Base-by-base conservation (phyloP, 1,284 basidiomycete genomes). In the Naganishia albida region DNA sequence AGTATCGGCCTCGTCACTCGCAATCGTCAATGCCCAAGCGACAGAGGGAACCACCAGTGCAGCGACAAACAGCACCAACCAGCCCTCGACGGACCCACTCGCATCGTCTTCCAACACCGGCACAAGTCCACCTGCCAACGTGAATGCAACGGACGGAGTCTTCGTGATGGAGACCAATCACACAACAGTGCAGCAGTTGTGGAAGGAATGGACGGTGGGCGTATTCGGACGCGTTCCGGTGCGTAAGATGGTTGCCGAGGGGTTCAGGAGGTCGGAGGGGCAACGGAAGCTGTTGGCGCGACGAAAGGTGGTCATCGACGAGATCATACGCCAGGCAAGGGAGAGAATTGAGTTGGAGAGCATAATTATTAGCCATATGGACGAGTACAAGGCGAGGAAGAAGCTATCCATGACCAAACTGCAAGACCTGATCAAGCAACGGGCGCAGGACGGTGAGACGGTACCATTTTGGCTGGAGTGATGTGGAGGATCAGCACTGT, bases 391-490 rank as follows among this genome's bases (percentile, higher is more conserved):
- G 18, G 40, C 20, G 3, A 8, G 15, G 12, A 42, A 55, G n/a
- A 42, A 42, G 39, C 42, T 42, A 18, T 55, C 53, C 13, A 26
- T 55, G 39, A 42, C 39, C 38, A 42, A 55, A 26, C 40, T 55
- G 40, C 53, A 55, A 42, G 53, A 55, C 2, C 13, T 28, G 20
- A 55, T 55, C 40, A 55, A 55, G 40, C 20, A 55, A 30, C 20
- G 39, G 13, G 12, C 39, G 53, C n/a, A 15, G 23, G 51, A 18
- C 23, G 51, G 51, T 16, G 39, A 38, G 30, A 39, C 30, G 30
- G 34, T 20, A 16, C 30, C 51, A 53, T 30, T 53, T n/a, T 53
- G n/a, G 51, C 28, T 52, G 50, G 50, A 69, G n/a, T n/a, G n/a
- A n/a, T n/a, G n/a, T n/a, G n/a, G n/a, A n/a, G n/a, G n/a, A n/a